A percentile compares a stretch with the other conserved stretches of the same genome.
phyloP scores from a whole-genome alignment of 1,139 yeast species.

The Pneumocystis jirovecii region DNA sequence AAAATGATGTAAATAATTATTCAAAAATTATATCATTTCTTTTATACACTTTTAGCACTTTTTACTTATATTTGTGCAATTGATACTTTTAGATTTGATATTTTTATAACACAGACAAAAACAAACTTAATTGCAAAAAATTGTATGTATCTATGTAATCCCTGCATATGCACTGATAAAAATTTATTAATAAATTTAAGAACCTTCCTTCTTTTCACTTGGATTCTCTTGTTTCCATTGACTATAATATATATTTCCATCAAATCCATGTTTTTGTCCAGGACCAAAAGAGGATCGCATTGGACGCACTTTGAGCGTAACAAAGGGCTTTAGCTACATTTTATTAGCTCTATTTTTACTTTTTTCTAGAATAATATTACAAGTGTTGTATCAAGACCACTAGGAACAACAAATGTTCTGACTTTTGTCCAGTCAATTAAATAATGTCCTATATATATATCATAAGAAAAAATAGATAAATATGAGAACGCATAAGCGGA shows the following conservation, averaged over 20 bases:
- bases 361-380: neutral
- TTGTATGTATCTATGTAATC: no score
- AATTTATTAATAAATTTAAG: no score
- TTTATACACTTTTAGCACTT: neutral
- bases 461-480: neutral
- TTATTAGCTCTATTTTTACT: neutral
- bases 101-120: no score
- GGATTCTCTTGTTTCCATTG: neutral
- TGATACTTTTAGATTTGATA: no score
- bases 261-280: neutral
- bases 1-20: no score
- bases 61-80: no score
- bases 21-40: no score
- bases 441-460: conserved; percentile 29
- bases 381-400: conserved; percentile 13
- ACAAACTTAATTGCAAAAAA: no score
- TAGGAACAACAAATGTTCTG: conserved; percentile 78
- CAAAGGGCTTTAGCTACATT: neutral
- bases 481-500: neutral
- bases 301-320: neutral
- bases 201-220: neutral
- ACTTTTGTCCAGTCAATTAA: conserved; percentile 72
- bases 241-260: neutral
- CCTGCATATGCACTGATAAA: no score
- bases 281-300: neutral